Conservation (phyloP, 352 stramenopile genomes). For the Phytophthora pistaciae region DNA sequence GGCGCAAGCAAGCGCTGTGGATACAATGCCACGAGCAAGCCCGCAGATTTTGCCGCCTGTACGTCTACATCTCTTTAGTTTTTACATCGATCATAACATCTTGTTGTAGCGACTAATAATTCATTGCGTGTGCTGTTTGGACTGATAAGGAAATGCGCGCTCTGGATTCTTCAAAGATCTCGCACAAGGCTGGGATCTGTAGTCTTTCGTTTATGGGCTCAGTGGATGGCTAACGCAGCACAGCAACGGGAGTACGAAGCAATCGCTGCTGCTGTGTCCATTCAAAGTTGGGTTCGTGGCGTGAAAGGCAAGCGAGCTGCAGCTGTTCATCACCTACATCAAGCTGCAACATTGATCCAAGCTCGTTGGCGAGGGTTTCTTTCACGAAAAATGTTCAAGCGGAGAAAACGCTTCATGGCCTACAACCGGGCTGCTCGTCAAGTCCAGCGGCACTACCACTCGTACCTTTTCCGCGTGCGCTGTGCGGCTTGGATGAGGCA, state of each 20-base stretch:
- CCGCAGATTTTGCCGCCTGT: constrained; percentile 61
- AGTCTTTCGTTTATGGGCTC: constrained; percentile 38
- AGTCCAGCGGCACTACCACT: constrained; percentile 55
- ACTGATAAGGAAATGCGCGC: constrained; percentile 52
- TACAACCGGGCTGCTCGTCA: constrained; percentile 43
- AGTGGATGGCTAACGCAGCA: constrained; percentile 32
- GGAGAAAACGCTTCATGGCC: constrained; percentile 38
- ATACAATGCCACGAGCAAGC: constrained; percentile 36
- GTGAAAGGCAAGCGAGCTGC: constrained; percentile 37
- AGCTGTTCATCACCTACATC: constrained; percentile 33
- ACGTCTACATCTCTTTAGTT: constrained; percentile 8
- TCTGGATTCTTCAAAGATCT: constrained; percentile 48
- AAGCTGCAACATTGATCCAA: constrained; percentile 49
- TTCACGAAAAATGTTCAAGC: constrained; percentile 51
- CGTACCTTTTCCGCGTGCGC: constrained; percentile 44
- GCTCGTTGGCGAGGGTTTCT: constrained; percentile 58
- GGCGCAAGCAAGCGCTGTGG: constrained; percentile 30
- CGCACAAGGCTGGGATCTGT: constrained; percentile 36
- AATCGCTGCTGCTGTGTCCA: constrained; percentile 49
- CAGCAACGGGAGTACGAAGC: constrained; percentile 48
- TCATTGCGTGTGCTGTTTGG: not conserved
- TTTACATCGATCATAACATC: not conserved
- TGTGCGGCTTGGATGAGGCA: constrained; percentile 34
- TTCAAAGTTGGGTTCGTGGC: constrained; percentile 66
- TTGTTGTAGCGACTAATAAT: constrained; percentile 4